Evolutionary conservation across 2,329 filamentous ascomycete genomes (phyloP).

Genomic region (Arthroderma sp.): DNA sequence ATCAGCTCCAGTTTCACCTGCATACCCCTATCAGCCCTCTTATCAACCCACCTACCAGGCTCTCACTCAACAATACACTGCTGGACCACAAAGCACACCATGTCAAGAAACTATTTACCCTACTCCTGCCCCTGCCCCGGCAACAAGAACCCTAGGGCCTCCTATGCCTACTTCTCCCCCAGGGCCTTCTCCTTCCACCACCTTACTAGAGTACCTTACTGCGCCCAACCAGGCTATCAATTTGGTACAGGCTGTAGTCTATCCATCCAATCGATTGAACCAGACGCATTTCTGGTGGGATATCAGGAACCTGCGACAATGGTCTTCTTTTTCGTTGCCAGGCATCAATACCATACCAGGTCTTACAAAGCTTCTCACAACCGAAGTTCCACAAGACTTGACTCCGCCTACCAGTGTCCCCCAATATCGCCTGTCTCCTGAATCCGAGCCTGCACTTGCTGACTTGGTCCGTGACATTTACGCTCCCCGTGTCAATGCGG

Average conservation of each 20-base stretch:
- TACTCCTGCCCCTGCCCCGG: slow-evolving; percentile 1
- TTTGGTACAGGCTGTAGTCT: slow-evolving; percentile 65
- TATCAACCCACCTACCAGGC: slow-evolving; percentile 16
- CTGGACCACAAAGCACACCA: slow-evolving; percentile 32
- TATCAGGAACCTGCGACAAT: slow-evolving; percentile 70
- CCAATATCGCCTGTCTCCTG: slow-evolving; percentile 50
- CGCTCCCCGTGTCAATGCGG: slow-evolving; percentile 74
- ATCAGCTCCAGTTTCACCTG: slow-evolving; percentile 26
- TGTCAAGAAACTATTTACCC: not conserved
- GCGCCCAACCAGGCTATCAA: slow-evolving; percentile 67
- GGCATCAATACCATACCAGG: slow-evolving; percentile 61
- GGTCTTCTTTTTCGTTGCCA: slow-evolving; percentile 63
- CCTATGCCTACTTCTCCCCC: not conserved
- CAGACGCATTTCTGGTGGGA: slow-evolving; percentile 93
- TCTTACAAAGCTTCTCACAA: slow-evolving; percentile 58
- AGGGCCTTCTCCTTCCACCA: slow-evolving; percentile 39
- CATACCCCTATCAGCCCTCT: slow-evolving; percentile 23
- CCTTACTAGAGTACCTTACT: slow-evolving; percentile 65
- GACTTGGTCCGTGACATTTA: slow-evolving; percentile 65
- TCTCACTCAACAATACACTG: slow-evolving; percentile 10
- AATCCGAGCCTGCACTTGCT: slow-evolving; percentile 65
- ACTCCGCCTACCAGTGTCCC: slow-evolving; percentile 21
- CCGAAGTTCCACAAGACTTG: slow-evolving; percentile 42
- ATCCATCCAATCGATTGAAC: slow-evolving; percentile 50
- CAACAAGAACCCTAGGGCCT: not conserved